Evolutionary conservation across 148 eudicot species (phyloP), one percentile per base, ranked within the genome.

Genomic region (Selenicereus undatus): DNA sequence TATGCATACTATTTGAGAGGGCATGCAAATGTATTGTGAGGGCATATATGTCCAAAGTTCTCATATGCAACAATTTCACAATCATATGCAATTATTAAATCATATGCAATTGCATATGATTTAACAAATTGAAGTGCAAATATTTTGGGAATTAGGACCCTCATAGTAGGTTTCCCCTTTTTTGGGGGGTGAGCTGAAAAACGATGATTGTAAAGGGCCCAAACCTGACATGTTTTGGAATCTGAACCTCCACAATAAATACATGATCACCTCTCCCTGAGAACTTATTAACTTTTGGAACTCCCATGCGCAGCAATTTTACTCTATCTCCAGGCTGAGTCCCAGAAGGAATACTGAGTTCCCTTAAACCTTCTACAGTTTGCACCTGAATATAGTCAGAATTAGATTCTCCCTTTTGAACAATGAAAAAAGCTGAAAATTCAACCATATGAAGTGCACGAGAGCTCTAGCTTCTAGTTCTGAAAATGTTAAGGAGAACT

Each of bases 241-340:
- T 91, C 80, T 79, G 86, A 74, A 95, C 90, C 69, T 88, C 90
- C 78, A 93, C 96, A 75, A 88, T 78, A 79, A 95, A 93, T 54
- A 89, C 86, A 88, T 95, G 98, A 88, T 93, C 93, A 29, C 98
- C 98, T 80, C 96, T 88, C 65, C 73, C 80, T 78, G 88, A 91
- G 72, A 83, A 90, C 62, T 85, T 86, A 71, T 88, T 89, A 42
- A 83, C 77, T 64, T 91, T 87, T 78, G 98, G 97, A 83, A 95
- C 88, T 80, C 98, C 98, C 94, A 93, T 88, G 20, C 76, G 30
- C 45, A 86, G 78, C 86, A 95, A 82, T 83, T 87, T 89, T 70
- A 95, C 82, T 36, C 78, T 90, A 24, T 93, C 93, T 78, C 97
- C 97, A 54, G 97, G 91, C 79, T 93, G 97, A 86, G 87, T 90